These are phyloP conservation scores for Camellia granthamiana DNA, from an alignment of 148 eudicot genomes.

Conservation along the genomic window DNA sequence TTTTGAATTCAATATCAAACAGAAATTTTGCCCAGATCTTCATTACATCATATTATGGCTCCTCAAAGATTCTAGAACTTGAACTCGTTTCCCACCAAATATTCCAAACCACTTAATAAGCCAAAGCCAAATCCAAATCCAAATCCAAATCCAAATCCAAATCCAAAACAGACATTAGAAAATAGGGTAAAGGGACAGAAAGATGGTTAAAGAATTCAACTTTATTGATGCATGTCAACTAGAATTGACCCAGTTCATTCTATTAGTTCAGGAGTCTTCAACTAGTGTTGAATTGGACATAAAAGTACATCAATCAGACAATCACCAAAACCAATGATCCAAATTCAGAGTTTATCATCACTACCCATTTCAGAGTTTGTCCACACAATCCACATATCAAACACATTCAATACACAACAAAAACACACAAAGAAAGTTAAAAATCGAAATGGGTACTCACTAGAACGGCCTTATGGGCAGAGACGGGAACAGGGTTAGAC, in stretches of 20 bases:
- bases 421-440: not conserved
- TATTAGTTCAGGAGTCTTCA: not conserved
- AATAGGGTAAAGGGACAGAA: not conserved
- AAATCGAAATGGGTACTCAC: slow-evolving; percentile 30
- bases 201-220: not conserved
- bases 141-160: not conserved
- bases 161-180: not conserved
- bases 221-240: not conserved
- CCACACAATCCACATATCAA: too few species aligned
- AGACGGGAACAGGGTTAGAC: slow-evolving; percentile 38
- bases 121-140: not conserved
- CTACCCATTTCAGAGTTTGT: too few species aligned
- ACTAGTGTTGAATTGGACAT: not conserved
- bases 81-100: not conserved
- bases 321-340: not conserved
- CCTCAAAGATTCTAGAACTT: not conserved
- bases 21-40: not conserved
- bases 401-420: not conserved
- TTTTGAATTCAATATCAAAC: too few species aligned
- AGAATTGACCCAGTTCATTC: not conserved
- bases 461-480: slow-evolving; percentile 74
- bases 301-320: not conserved
- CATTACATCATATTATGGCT: not conserved
- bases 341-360: not conserved
- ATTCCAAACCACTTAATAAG: not conserved